Percentiles rank a stretch among this genome's conserved stretches.
phyloP scores from a whole-genome alignment of 371 early-diverging fungal genomes.

The Fennellomyces sp. region DNA sequence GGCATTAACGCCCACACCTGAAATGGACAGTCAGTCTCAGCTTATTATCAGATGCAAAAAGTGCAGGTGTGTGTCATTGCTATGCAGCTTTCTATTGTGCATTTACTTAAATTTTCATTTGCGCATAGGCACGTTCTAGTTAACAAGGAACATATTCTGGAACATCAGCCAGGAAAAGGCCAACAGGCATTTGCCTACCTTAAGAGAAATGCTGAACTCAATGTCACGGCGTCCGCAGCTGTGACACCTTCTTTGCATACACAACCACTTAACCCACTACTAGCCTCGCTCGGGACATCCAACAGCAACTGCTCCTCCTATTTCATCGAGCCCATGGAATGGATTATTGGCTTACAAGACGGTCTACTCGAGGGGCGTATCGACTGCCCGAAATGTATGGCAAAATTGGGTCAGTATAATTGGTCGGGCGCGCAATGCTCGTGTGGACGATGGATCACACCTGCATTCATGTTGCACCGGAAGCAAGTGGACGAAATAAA shows the following conservation, averaged over 20 bases:
- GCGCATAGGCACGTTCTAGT: constrained; percentile 56
- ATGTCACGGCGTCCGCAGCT: constrained; percentile 21
- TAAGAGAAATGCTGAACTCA: constrained; percentile 61
- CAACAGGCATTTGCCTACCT: constrained; percentile 73
- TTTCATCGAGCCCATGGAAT: constrained; percentile 87
- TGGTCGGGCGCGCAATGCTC: constrained; percentile 89
- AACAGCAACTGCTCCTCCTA: constrained; percentile 70
- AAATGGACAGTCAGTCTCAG: constrained; percentile 21
- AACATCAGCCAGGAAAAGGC: constrained; percentile 75
- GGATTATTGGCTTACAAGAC: constrained; percentile 69
- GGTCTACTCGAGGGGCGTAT: constrained; percentile 76
- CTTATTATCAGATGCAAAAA: constrained; percentile 50
- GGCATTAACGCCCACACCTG: constrained; percentile 55
- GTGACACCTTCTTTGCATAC: constrained; percentile 11
- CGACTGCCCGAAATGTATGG: constrained; percentile 81
- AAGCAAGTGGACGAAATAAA: constrained; percentile 71
- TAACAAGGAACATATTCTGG: constrained; percentile 63
- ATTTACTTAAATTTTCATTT: too few relatives aligned
- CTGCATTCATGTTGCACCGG: constrained; percentile 82
- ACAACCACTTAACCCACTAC: constrained; percentile 41
- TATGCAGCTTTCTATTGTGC: not conserved
- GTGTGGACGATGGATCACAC: constrained; percentile 88
- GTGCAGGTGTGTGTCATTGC: constrained; percentile 30
- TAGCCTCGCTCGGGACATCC: constrained; percentile 38
- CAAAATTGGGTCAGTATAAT: constrained; percentile 82